phyloP scores from a whole-genome alignment of 1,284 basidiomycete species.

The Agaricales sp. region DNA sequence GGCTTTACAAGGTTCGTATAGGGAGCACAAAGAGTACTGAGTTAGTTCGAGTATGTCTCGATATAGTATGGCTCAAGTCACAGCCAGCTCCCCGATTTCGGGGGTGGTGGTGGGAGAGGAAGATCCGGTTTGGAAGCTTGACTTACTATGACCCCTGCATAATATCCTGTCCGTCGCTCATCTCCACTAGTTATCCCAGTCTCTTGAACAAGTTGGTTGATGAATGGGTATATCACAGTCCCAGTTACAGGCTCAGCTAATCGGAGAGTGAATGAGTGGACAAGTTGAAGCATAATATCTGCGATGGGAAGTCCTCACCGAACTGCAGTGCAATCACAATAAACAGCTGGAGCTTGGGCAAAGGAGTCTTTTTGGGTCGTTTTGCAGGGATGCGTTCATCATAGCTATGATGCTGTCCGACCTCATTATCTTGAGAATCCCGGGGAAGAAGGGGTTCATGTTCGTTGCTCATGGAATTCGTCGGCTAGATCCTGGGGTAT shows the following conservation, averaged over 20 bases:
- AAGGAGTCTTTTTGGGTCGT: slow-evolving; percentile 19
- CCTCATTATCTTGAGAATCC: not conserved
- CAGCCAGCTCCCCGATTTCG: too few relatives aligned
- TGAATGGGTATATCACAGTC: slow-evolving; percentile 43
- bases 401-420: not conserved
- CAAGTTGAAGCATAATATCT: not conserved
- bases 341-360: slow-evolving; percentile 37
- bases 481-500: not conserved
- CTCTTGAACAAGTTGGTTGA: slow-evolving; percentile 30
- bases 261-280: slow-evolving; percentile 21
- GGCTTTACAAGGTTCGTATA: too few relatives aligned
- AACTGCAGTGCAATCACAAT: slow-evolving; percentile 27
- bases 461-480: not conserved
- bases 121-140: too few relatives aligned
- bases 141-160: slow-evolving; percentile 44
- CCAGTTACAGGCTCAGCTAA: slow-evolving; percentile 43
- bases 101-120: too few relatives aligned
- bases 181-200: slow-evolving; percentile 39
- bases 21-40: too few relatives aligned
- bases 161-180: slow-evolving; percentile 40
- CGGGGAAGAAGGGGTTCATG: not conserved
- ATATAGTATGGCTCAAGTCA: too few relatives aligned
- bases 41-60: too few relatives aligned
- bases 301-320: not conserved
- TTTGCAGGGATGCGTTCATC: not conserved